Conservation (phyloP, 257 asterid genomes). For the Rauvolfia tetraphylla region DNA sequence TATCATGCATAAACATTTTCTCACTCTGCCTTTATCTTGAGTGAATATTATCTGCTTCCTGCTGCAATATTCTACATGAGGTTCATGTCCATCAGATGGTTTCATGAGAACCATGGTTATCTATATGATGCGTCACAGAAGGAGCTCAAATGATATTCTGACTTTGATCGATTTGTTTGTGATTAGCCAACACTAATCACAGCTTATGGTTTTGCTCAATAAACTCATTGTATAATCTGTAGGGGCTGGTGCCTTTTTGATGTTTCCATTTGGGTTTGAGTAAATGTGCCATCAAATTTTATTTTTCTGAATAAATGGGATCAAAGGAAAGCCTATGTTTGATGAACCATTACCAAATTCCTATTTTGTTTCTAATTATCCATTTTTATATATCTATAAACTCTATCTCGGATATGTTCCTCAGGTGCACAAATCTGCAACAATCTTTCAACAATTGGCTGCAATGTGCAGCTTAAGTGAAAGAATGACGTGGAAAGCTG, state of each 20-base stretch:
- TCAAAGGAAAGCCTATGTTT: not conserved
- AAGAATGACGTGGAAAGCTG: constrained; percentile 49
- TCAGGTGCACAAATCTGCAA: constrained; percentile 83
- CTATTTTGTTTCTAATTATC: not conserved
- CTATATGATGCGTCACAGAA: not conserved
- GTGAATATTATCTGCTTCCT: not conserved
- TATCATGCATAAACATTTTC: not conserved
- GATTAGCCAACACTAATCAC: not conserved
- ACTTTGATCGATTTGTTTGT: constrained; percentile 3
- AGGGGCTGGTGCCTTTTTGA: not conserved
- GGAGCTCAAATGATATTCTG: not conserved
- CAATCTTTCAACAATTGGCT: constrained; percentile 71
- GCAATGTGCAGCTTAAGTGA: constrained; percentile 79
- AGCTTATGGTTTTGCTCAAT: not conserved
- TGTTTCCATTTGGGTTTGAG: not conserved
- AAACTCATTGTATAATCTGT: not conserved
- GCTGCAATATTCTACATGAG: not conserved
- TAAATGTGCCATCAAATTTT: not conserved
- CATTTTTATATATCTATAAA: not conserved
- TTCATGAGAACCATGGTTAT: not conserved
- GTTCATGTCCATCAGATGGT: not conserved
- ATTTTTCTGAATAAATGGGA: not conserved
- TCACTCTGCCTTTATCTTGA: not conserved
- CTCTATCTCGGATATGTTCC: constrained; percentile 7
- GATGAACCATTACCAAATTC: not conserved